Conservation (phyloP, 208 protist species). For the Trypanosoma avium region DNA sequence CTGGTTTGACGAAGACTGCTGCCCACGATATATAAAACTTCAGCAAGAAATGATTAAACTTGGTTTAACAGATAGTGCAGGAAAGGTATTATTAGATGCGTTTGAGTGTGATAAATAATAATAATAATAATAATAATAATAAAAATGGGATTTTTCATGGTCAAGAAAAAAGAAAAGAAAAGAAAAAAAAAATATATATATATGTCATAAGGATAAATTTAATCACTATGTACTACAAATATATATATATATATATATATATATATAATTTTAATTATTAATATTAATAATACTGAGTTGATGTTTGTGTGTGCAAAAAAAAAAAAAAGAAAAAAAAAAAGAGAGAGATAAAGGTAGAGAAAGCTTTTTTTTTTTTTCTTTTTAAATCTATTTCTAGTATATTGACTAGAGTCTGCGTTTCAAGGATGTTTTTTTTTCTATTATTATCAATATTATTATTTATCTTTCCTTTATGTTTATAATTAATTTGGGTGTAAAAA, state of each 20-base stretch:
- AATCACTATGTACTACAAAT: not conserved
- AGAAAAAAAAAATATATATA: no score
- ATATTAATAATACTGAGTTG: not conserved
- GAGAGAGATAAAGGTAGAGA: not conserved
- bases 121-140: no score
- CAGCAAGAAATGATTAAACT: conserved; percentile 54
- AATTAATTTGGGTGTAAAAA: no score
- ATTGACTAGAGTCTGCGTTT: no score
- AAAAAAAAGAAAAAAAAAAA: conserved; percentile 2
- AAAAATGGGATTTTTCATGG: not conserved
- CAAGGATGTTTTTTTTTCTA: no score
- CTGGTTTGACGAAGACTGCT: conserved; percentile 77
- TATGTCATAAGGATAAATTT: no score
- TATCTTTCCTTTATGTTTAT: no score
- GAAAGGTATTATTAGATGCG: conserved; percentile 56
- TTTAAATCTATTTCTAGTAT: no score
- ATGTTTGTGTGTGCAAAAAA: conserved; percentile 10
- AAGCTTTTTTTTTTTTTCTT: not conserved
- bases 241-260: conserved; percentile 25
- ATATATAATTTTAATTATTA: conserved; percentile 9
- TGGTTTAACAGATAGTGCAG: conserved; percentile 50
- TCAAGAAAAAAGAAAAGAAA: conserved; percentile 4
- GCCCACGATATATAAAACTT: conserved; percentile 59
- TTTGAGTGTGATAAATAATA: conserved; percentile 51
- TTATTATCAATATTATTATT: no score